phyloP scores from a whole-genome alignment of 164 flowering plant species.

The Macadamia integrifolia region DNA sequence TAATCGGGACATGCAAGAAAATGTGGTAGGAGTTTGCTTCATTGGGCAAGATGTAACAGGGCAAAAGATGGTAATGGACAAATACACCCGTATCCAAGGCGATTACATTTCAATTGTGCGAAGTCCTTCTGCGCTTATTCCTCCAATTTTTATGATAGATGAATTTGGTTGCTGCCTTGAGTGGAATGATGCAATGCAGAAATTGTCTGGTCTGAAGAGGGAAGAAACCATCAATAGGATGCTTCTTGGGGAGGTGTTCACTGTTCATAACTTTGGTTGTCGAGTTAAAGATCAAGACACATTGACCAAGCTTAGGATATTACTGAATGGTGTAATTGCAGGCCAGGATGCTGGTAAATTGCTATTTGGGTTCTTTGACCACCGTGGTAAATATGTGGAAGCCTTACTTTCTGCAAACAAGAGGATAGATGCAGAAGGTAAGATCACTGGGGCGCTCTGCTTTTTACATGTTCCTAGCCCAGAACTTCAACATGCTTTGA shows the following conservation, averaged over 20 bases:
- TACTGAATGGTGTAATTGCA: conserved; percentile 42
- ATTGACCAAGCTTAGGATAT: conserved; percentile 52
- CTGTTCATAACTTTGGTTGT: conserved; percentile 44
- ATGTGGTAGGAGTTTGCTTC: conserved; percentile 64
- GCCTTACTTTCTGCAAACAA: conserved; percentile 56
- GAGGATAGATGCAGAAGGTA: conserved; percentile 49
- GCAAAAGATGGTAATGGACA: conserved; percentile 55
- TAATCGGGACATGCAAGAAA: conserved; percentile 47
- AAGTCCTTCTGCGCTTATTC: conserved; percentile 60
- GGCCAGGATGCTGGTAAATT: conserved; percentile 54
- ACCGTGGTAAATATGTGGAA: conserved; percentile 48
- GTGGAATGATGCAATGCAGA: conserved; percentile 77
- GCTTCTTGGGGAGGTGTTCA: conserved; percentile 75
- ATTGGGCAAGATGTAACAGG: conserved; percentile 72
- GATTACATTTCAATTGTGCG: conserved; percentile 58
- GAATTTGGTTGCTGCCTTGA: conserved; percentile 58
- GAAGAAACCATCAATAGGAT: conserved; percentile 46
- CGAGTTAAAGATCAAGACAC: conserved; percentile 65
- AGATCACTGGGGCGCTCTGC: conserved; percentile 52
- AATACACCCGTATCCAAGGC: conserved; percentile 61
- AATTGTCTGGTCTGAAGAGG: conserved; percentile 52
- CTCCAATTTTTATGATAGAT: conserved; percentile 72
- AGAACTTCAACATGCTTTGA: conserved; percentile 67
- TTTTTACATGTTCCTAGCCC: conserved; percentile 74
- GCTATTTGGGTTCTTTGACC: conserved; percentile 52